Percentiles rank a stretch among this genome's conserved stretches.
Evolutionary conservation across 768 basidiomycete genomes (phyloP).

Genomic region (Coprinellus aureogranulatus): DNA sequence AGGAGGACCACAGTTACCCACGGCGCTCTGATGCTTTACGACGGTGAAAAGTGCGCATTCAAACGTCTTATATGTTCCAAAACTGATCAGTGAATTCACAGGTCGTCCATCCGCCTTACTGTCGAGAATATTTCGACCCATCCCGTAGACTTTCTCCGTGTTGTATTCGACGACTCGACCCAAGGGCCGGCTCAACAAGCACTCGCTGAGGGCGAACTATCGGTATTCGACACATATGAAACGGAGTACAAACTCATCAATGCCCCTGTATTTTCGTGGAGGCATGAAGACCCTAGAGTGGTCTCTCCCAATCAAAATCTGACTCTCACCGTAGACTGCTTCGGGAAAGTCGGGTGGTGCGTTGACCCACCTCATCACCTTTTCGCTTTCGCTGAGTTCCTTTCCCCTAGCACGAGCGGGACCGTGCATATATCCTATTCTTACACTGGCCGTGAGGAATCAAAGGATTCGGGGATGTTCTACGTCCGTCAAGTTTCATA

Average conservation of each 20-base stretch:
- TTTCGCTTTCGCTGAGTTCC: constrained; percentile 1
- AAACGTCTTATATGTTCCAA: not conserved
- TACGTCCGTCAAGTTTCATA: constrained; percentile 85
- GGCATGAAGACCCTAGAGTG: constrained; percentile 41
- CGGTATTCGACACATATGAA: constrained; percentile 86
- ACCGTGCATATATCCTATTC: constrained; percentile 84
- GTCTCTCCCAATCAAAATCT: constrained; percentile 72
- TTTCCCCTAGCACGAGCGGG: constrained; percentile 63
- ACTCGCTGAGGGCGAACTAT: constrained; percentile 75
- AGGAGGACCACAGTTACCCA: constrained; percentile 87
- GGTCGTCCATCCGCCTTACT: constrained; percentile 80
- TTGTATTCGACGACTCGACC: constrained; percentile 91
- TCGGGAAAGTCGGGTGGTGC: constrained; percentile 91
- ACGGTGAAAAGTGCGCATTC: constrained; percentile 94
- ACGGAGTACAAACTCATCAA: constrained; percentile 79
- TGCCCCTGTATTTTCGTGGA: constrained; percentile 81
- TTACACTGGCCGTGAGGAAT: constrained; percentile 47
- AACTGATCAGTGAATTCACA: constrained; percentile 38
- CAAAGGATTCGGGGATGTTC: constrained; percentile 51
- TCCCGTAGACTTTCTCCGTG: constrained; percentile 79
- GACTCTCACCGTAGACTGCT: constrained; percentile 68
- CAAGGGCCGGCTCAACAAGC: constrained; percentile 71
- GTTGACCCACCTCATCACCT: constrained; percentile 24
- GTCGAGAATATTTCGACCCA: constrained; percentile 86
- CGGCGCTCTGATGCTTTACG: constrained; percentile 91